These are phyloP conservation scores for Austroboletus niveus DNA, from an alignment of 1,284 basidiomycete species.

Conservation along the genomic window DNA sequence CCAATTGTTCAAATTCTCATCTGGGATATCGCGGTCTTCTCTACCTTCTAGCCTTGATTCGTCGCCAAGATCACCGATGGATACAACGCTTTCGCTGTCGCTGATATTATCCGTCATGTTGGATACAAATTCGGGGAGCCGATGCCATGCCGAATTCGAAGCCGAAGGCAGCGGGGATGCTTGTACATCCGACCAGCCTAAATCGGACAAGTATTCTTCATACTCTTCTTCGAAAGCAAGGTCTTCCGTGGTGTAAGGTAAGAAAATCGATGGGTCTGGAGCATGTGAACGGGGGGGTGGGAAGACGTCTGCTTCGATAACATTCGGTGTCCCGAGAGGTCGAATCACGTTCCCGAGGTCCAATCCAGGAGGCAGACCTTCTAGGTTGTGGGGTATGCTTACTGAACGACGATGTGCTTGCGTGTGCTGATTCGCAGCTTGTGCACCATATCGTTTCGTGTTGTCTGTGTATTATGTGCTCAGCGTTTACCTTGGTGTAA, in stretches of 20 bases:
- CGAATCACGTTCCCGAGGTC: conserved; percentile 72
- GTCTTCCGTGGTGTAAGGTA: conserved; percentile 82
- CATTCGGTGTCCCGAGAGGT: conserved; percentile 73
- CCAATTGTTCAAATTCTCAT: conserved; percentile 90
- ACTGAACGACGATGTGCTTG: conserved; percentile 69
- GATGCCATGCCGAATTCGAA: conserved; percentile 66
- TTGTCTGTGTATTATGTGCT: conserved; percentile 53
- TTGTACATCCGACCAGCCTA: conserved; percentile 68
- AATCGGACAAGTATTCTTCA: conserved; percentile 81
- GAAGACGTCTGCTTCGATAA: conserved; percentile 77
- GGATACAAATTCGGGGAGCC: conserved; percentile 66
- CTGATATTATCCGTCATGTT: conserved; percentile 80
- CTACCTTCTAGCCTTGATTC: conserved; percentile 67
- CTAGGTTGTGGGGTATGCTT: conserved; percentile 76
- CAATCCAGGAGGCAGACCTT: conserved; percentile 72
- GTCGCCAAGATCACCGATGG: conserved; percentile 80
- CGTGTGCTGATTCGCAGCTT: conserved; percentile 50
- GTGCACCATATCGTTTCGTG: conserved; percentile 75
- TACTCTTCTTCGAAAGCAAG: conserved; percentile 87
- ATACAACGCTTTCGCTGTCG: conserved; percentile 86
- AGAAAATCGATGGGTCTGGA: conserved; percentile 78
- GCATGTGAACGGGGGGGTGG: conserved; percentile 80
- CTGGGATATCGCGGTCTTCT: conserved; percentile 60
- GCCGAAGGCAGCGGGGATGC: conserved; percentile 41
- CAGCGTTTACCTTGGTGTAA: background rate